These are phyloP conservation scores for Fragaria ananassa DNA, from an alignment of 306 rosid genomes.

Conservation along the genomic window DNA sequence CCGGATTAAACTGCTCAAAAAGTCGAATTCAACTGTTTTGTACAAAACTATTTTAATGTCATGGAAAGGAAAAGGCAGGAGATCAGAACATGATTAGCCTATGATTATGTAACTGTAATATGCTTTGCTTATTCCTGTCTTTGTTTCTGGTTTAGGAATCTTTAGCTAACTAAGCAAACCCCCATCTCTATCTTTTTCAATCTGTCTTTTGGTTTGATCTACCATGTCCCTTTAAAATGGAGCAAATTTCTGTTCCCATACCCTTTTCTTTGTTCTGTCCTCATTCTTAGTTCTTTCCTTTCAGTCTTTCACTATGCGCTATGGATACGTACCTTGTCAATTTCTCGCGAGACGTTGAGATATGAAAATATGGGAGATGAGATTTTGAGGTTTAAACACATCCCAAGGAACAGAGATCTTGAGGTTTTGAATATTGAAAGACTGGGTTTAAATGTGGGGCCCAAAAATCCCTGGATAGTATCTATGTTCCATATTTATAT, in stretches of 20 bases:
- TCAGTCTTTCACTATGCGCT: background rate
- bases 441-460: background rate
- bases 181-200: slow-evolving; percentile 11
- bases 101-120: slow-evolving; percentile 37
- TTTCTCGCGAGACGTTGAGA: background rate
- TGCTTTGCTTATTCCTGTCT: slow-evolving; percentile 59
- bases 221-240: background rate
- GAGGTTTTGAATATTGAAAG: background rate
- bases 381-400: background rate
- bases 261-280: background rate
- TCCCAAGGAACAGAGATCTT: background rate
- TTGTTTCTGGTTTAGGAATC: slow-evolving; percentile 63
- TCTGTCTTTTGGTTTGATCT: background rate
- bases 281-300: background rate
- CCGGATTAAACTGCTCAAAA: background rate
- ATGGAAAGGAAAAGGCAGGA: slow-evolving; percentile 22
- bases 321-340: background rate
- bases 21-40: background rate
- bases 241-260: background rate
- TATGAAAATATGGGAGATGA: background rate
- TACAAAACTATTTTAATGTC: background rate
- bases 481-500: background rate
- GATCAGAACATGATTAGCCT: slow-evolving; percentile 24
- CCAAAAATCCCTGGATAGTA: background rate
- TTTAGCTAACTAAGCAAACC: slow-evolving; percentile 32